These are phyloP conservation scores for Penicillium pulvis DNA, from an alignment of 495 filamentous ascomycete species.

Conservation along the genomic window DNA sequence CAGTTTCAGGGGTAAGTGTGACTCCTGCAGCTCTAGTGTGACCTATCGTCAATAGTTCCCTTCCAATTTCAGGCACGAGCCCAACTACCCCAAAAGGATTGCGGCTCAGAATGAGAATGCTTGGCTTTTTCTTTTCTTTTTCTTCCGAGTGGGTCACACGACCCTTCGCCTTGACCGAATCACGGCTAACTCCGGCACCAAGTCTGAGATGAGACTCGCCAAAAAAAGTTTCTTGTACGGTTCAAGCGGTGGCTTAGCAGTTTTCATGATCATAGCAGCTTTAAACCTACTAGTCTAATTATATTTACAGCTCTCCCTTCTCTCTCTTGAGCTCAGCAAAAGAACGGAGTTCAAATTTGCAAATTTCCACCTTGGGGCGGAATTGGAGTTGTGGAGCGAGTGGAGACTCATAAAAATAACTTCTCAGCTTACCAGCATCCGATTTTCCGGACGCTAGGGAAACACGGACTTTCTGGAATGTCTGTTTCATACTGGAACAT, in stretches of 20 bases:
- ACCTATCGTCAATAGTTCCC: conserved; percentile 1
- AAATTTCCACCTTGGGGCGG: background rate
- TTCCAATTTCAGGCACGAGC: conserved; percentile 7
- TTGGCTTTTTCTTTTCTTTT: background rate
- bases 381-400: background rate
- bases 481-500: background rate
- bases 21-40: background rate
- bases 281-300: too few species aligned
- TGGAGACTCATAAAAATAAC: background rate
- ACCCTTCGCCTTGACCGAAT: background rate
- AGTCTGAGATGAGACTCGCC: too few species aligned
- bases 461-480: background rate
- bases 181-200: background rate
- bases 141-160: background rate
- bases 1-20: too few species aligned
- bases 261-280: too few species aligned
- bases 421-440: background rate
- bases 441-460: background rate
- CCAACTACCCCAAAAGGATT: conserved; percentile 10
- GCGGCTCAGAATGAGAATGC: conserved; percentile 10
- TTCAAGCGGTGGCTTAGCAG: too few species aligned
- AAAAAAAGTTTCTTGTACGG: too few species aligned
- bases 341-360: too few species aligned
- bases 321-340: too few species aligned
- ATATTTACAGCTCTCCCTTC: too few species aligned